Conservation (phyloP, 805 yeast species). For the Schwanniomyces pseudopolymorphus region DNA sequence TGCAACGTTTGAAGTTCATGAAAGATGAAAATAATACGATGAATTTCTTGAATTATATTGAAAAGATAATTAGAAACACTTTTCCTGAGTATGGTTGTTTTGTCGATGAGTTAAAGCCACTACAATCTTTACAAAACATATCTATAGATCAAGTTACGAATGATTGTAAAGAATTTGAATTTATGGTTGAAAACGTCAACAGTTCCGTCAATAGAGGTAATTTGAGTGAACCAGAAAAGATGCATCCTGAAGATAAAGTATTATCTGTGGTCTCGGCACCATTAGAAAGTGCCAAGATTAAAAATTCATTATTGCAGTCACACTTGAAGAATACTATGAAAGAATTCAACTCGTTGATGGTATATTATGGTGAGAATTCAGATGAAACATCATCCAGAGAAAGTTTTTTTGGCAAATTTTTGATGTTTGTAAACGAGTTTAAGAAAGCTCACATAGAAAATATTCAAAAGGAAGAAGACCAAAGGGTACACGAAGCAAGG, state of each 20-base stretch:
- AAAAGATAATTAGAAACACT: conserved; percentile 76
- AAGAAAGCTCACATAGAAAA: conserved; percentile 80
- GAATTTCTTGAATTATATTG: conserved; percentile 91
- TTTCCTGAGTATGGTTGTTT: conserved; percentile 79
- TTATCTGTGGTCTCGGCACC: conserved; percentile 60
- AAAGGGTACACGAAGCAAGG: conserved; percentile 41
- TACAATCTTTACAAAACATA: conserved; percentile 62
- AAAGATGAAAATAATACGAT: conserved; percentile 85
- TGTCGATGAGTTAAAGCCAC: conserved; percentile 65
- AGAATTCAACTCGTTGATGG: conserved; percentile 72
- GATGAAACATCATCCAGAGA: conserved; percentile 64
- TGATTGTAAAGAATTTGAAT: conserved; percentile 67
- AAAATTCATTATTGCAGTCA: conserved; percentile 61
- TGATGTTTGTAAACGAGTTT: conserved; percentile 77
- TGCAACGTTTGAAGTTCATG: conserved; percentile 85
- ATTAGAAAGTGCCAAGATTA: conserved; percentile 72
- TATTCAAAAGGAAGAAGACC: conserved; percentile 77
- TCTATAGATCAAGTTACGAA: conserved; percentile 77
- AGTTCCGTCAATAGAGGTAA: conserved; percentile 80
- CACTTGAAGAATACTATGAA: conserved; percentile 62
- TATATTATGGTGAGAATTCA: conserved; percentile 87
- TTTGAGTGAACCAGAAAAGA: conserved; percentile 69
- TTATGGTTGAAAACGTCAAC: conserved; percentile 65
- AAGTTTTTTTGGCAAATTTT: conserved; percentile 74
- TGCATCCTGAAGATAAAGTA: conserved; percentile 84